These are phyloP conservation scores for Myxozyma kluyveri DNA, from an alignment of 805 yeast genomes.

Conservation along the genomic window DNA sequence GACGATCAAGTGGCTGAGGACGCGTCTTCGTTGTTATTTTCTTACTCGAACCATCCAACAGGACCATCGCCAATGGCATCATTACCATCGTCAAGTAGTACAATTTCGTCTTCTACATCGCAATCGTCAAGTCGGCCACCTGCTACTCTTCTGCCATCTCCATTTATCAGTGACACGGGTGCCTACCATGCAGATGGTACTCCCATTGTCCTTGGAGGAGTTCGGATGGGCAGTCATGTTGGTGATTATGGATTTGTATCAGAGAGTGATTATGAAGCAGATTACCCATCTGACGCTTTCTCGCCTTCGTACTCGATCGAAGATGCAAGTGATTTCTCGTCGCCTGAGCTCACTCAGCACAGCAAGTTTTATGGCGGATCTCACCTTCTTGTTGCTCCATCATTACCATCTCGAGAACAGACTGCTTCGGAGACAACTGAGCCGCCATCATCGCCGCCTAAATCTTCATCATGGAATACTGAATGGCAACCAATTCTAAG, in stretches of 20 bases:
- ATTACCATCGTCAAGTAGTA: no score
- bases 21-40: neutral
- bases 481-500: conserved; percentile 27
- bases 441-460: neutral
- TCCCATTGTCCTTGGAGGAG: neutral
- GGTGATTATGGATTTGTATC: neutral
- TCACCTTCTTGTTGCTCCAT: no score
- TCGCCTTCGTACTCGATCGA: conserved; percentile 24
- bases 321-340: conserved; percentile 25
- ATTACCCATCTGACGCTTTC: conserved; percentile 20
- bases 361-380: conserved; percentile 5
- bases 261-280: conserved; percentile 25
- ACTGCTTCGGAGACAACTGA: neutral
- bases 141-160: neutral
- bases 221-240: neutral
- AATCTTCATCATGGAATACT: conserved; percentile 9
- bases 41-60: no score
- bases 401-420: neutral
- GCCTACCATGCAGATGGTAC: neutral
- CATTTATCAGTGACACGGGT: neutral
- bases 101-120: no score
- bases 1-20: neutral
- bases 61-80: no score
- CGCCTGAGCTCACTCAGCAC: conserved; percentile 19
- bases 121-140: no score